Percentiles rank a stretch among this genome's conserved stretches.
These are phyloP conservation scores for Neurospora sp. DNA, from an alignment of 495 filamentous ascomycete genomes.

Conservation along the genomic window DNA sequence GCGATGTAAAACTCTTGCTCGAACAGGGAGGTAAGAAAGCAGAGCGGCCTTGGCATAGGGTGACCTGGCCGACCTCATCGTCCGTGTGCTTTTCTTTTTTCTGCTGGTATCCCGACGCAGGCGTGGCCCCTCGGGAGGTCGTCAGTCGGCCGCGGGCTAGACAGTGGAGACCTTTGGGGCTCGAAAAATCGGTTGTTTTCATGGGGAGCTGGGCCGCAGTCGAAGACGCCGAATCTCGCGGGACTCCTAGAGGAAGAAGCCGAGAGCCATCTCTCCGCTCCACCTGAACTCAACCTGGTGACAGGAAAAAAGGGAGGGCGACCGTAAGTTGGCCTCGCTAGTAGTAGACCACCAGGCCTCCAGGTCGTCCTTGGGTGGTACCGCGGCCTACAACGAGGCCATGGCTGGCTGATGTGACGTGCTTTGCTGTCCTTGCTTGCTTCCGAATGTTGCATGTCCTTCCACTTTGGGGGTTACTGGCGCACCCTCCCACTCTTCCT, in stretches of 20 bases:
- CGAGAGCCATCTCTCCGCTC: not conserved
- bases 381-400: not conserved
- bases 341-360: not conserved
- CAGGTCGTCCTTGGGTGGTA: not conserved
- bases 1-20: not conserved
- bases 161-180: not conserved
- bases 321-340: not conserved
- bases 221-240: not conserved
- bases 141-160: not conserved
- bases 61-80: not conserved
- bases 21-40: not conserved
- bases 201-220: not conserved
- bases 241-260: not conserved
- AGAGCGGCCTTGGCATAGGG: not conserved
- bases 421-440: constrained; percentile 10
- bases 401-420: constrained; percentile 9
- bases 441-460: not conserved
- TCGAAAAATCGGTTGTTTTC: not conserved
- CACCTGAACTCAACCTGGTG: not conserved
- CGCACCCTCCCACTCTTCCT: constrained; percentile 3
- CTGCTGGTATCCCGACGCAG: not conserved
- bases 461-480: constrained; percentile 5
- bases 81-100: not conserved
- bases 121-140: not conserved
- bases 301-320: not conserved